Evolutionary conservation across 1,284 basidiomycete species (phyloP), one percentile per base, ranked within the genome.

Genomic region (Tetrapyrgos nigripes): DNA sequence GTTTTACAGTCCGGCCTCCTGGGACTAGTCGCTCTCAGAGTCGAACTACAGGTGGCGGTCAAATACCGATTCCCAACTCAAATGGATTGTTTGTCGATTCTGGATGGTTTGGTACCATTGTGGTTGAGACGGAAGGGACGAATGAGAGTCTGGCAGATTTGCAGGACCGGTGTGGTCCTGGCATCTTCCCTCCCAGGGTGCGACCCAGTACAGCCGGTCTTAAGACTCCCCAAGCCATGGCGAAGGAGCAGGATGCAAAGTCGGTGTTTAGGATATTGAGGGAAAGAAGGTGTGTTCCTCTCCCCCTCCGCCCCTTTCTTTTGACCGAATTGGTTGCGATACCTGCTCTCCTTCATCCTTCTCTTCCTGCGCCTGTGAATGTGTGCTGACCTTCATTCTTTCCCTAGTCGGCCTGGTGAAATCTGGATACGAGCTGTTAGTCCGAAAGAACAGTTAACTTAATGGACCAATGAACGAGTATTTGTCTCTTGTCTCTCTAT

Each of bases 111-210:
- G 92, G 92, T 3, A 87, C 83, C 0, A 81, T 94, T 52, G 83
- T 93, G 24, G 81, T 94, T 24, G 92, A 93, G 76, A 85, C 89
- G 14, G 91, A 93, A 69, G 92, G 92, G 35, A 93, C 92, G 52
- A 89, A 92, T 67, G 92, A 93, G 69, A 86, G 88, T 6, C 79
- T 92, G 23, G 85, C 82, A n/a, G 92, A 93, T 72, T 76, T 94
- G 61, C 88, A 89, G 64, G 82, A 80, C 52, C 82, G 92, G 5
- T 92, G 91, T 70, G 83, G 85, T 1, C 79, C 81, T 11, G 83
- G 83, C 0, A 84, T 79, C 10, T 90, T 91, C 69, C 86, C 89
- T 33, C 83, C 84, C 2, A 76, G 86, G 50, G 81, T 80, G 19
- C 26, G 17, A 23, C 11, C 55, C 24, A 47, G 40, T 29, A 72